phyloP scores from a whole-genome alignment of 805 yeast species.

The Candida easanensis region DNA sequence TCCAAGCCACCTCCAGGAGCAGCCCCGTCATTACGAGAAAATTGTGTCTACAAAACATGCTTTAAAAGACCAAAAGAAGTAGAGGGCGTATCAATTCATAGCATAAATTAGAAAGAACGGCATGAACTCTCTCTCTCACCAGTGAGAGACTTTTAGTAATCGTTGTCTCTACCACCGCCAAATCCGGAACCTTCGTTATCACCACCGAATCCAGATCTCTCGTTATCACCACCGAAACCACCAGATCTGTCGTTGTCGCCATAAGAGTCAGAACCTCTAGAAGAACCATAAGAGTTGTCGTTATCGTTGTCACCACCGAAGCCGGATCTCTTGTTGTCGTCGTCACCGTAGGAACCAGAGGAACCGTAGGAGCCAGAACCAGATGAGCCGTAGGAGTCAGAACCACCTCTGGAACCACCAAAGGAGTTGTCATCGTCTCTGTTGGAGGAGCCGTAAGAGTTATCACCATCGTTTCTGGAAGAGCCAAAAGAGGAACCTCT shows the following conservation, averaged over 20 bases:
- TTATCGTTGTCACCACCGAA: constrained; percentile 2
- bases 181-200: neutral
- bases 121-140: neutral
- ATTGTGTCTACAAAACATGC: too few species aligned
- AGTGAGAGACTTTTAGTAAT: neutral
- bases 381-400: constrained; percentile 8
- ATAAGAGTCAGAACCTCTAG: neutral
- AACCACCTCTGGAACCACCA: constrained; percentile 1
- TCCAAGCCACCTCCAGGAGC: too few species aligned
- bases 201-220: constrained; percentile 1
- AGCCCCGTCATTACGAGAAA: too few species aligned
- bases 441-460: constrained; percentile 9
- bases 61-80: too few species aligned
- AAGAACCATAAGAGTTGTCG: constrained; percentile 1
- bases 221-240: neutral
- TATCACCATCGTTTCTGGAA: neutral
- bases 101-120: too few species aligned
- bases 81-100: too few species aligned
- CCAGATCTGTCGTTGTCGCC: constrained; percentile 2
- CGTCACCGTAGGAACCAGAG: neutral
- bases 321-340: constrained; percentile 1
- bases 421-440: constrained; percentile 5
- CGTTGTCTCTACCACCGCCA: neutral
- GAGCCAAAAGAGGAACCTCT: constrained; percentile 7
- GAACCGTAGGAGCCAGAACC: neutral